These are phyloP conservation scores for Rostrohypoxylon terebratum DNA, from an alignment of 495 filamentous ascomycete species.

Conservation along the genomic window DNA sequence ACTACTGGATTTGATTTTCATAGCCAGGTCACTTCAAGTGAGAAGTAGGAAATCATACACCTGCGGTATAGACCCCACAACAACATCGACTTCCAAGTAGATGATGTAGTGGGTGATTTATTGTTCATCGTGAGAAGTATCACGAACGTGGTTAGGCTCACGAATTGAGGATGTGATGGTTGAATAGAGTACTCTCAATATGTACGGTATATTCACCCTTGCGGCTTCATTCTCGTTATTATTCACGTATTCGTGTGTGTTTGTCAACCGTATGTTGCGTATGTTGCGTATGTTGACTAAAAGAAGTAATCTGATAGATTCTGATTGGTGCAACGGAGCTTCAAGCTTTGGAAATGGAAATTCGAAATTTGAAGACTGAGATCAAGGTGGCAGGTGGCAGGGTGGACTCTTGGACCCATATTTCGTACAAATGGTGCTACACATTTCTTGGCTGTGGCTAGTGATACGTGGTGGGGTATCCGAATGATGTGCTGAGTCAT, in stretches of 20 bases:
- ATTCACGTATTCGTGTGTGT: neutral
- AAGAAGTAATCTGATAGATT: conserved; percentile 9
- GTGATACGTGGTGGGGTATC: too few species aligned
- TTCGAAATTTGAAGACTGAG: too few species aligned
- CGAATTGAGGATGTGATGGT: neutral
- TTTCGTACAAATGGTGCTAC: neutral
- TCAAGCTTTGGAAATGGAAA: neutral
- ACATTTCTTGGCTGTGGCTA: neutral
- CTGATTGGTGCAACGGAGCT: neutral
- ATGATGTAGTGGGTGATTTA: neutral
- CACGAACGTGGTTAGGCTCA: neutral
- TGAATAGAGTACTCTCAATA: neutral
- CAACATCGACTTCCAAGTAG: neutral
- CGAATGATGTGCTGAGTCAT: neutral
- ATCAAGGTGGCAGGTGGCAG: neutral
- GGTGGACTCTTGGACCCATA: too few species aligned
- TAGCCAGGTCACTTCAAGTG: neutral
- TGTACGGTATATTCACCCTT: neutral
- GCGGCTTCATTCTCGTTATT: neutral
- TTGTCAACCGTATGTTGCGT: neutral
- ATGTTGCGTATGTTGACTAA: conserved; percentile 1
- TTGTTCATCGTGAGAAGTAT: conserved; percentile 1
- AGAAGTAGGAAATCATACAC: conserved; percentile 5
- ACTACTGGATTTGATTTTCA: conserved; percentile 3
- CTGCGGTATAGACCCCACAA: neutral